phyloP scores from a whole-genome alignment of 1,284 basidiomycete genomes.

The Ustilago shanxiensis region DNA sequence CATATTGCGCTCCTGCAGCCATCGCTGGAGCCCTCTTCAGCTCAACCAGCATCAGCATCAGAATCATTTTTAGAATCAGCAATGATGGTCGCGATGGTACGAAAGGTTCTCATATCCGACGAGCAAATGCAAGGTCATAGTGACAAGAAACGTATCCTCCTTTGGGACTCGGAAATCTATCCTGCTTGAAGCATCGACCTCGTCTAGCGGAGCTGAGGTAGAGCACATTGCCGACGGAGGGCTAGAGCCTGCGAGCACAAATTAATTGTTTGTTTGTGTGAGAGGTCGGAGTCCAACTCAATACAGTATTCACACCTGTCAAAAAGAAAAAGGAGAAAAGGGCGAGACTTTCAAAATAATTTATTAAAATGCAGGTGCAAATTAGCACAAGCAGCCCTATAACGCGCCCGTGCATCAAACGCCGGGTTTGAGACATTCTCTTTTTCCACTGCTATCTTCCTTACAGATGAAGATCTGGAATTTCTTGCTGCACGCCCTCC shows the following conservation, averaged over 20 bases:
- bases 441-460: not conserved
- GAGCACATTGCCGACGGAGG: not conserved
- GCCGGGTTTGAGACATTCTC: slow-evolving; percentile 18
- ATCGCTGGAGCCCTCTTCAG: not conserved
- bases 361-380: too few relatives aligned
- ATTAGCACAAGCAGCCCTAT: not conserved
- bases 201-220: not conserved
- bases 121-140: too few relatives aligned
- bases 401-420: slow-evolving; percentile 1
- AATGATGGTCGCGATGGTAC: not conserved
- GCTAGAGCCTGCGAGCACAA: not conserved
- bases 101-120: not conserved
- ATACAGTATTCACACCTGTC: not conserved
- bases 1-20: not conserved
- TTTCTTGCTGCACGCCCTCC: not conserved
- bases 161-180: not conserved
- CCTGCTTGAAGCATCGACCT: not conserved
- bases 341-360: too few relatives aligned
- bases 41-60: not conserved
- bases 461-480: not conserved
- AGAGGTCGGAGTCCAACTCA: not conserved
- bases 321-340: not conserved
- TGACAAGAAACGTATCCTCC: not conserved
- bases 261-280: not conserved
- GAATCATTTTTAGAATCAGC: too few relatives aligned